phyloP scores from a whole-genome alignment of 2,329 filamentous ascomycete genomes.

The Stromatinia cepivora region DNA sequence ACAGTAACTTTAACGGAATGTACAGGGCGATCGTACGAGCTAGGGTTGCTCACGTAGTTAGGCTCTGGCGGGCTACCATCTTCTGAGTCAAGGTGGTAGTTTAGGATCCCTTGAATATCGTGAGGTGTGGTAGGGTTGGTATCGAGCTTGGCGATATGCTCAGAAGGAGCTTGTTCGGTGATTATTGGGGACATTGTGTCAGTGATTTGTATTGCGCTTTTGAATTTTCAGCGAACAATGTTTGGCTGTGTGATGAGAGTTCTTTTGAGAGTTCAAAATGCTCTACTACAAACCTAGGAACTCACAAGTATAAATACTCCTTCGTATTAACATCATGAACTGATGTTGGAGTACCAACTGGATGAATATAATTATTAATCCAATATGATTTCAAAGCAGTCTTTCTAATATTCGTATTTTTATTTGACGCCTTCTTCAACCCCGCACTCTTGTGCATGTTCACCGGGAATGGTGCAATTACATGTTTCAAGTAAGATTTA shows the following conservation, averaged over 20 bases:
- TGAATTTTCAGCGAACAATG: not conserved
- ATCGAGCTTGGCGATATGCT: not conserved
- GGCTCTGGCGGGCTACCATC: conserved; percentile 31
- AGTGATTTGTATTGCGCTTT: not conserved
- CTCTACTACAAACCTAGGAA: not conserved
- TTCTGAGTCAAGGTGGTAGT: conserved; percentile 29
- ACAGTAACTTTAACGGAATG: conserved; percentile 31
- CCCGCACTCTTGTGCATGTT: conserved; percentile 8
- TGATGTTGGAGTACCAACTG: not conserved
- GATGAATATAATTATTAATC: conserved; percentile 15
- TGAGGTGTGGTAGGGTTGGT: conserved; percentile 13
- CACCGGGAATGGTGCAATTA: conserved; percentile 14
- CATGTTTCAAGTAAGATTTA: not conserved
- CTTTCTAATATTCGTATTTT: not conserved
- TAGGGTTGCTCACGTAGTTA: conserved; percentile 23
- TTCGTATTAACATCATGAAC: not conserved
- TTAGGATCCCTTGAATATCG: conserved; percentile 26
- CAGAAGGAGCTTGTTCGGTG: conserved; percentile 14
- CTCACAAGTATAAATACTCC: conserved; percentile 9
- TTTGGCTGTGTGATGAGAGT: not conserved
- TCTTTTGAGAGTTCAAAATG: not conserved
- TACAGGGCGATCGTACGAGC: conserved; percentile 10
- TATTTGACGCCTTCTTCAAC: not conserved
- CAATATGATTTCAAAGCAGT: conserved; percentile 21
- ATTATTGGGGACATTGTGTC: conserved; percentile 17